These are phyloP conservation scores for Melanomma pulvis-pyrius DNA, from an alignment of 495 filamentous ascomycete genomes.

Conservation along the genomic window DNA sequence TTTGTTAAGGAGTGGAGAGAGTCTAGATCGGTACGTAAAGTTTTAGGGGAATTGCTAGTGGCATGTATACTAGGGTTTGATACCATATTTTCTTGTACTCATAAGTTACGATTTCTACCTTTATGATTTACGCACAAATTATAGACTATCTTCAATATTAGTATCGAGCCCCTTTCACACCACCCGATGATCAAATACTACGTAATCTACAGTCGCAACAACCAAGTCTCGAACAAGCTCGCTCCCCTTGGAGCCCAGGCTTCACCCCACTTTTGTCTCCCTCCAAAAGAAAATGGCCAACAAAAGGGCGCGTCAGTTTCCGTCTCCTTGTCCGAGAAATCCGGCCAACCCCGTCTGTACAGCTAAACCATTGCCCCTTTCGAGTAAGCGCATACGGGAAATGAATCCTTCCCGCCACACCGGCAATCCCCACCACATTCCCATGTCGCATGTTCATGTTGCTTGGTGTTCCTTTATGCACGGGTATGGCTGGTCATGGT, in stretches of 20 bases:
- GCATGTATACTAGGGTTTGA: neutral
- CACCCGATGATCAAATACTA: neutral
- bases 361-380: neutral
- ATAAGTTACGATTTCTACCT: neutral
- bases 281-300: too few species aligned
- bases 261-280: too few species aligned
- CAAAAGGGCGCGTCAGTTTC: neutral
- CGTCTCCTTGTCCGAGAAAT: neutral
- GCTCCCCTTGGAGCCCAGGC: too few species aligned
- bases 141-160: neutral
- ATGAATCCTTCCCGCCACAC: neutral
- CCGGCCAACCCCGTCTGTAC: neutral
- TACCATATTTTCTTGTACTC: neutral
- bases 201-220: too few species aligned
- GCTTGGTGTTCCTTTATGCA: neutral
- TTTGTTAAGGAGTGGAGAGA: constrained; percentile 24
- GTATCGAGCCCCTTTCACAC: neutral
- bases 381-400: neutral
- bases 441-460: neutral
- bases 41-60: constrained; percentile 2
- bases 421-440: neutral
- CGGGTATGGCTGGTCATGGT: neutral
- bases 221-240: neutral
- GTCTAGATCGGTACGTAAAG: constrained; percentile 25
- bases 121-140: neutral